Evolutionary conservation across 139 green algal genomes (phyloP).

Genomic region (Protoeuglena noctilucae): DNA sequence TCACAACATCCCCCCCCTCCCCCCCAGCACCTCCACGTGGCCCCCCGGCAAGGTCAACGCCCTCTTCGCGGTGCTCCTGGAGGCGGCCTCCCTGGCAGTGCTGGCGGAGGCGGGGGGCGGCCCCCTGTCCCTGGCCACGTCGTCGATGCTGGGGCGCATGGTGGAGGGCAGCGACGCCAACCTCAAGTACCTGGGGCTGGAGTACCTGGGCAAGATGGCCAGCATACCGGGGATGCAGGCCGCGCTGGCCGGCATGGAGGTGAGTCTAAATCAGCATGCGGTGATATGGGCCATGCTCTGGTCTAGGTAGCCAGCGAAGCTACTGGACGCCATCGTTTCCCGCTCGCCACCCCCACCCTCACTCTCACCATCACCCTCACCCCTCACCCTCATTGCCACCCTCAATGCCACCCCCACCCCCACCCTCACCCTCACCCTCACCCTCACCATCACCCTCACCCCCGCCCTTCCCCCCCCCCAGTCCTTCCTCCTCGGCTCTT

Average conservation of each 20-base stretch:
- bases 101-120: conserved; percentile 34
- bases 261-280: too few relatives aligned
- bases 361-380: too few relatives aligned
- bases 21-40: too few relatives aligned
- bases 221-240: neutral
- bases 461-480: conserved; percentile 18
- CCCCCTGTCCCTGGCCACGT: conserved; percentile 33
- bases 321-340: too few relatives aligned
- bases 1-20: too few relatives aligned
- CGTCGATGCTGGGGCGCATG: conserved; percentile 23
- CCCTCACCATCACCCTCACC: conserved; percentile 1
- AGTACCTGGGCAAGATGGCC: conserved; percentile 38
- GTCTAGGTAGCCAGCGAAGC: too few relatives aligned
- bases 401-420: too few relatives aligned
- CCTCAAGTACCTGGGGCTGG: conserved; percentile 83
- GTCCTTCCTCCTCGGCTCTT: conserved; percentile 11
- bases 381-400: too few relatives aligned
- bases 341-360: too few relatives aligned
- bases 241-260: neutral
- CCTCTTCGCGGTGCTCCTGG: conserved; percentile 87
- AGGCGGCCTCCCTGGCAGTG: conserved; percentile 74
- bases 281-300: too few relatives aligned
- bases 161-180: conserved; percentile 61
- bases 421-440: too few relatives aligned
- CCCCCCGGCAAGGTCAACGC: conserved; percentile 94